Percentiles rank a stretch among this genome's conserved stretches.
These are phyloP conservation scores for Globisporangium rhizosaccharum DNA, from an alignment of 352 stramenopile species.

Conservation along the genomic window DNA sequence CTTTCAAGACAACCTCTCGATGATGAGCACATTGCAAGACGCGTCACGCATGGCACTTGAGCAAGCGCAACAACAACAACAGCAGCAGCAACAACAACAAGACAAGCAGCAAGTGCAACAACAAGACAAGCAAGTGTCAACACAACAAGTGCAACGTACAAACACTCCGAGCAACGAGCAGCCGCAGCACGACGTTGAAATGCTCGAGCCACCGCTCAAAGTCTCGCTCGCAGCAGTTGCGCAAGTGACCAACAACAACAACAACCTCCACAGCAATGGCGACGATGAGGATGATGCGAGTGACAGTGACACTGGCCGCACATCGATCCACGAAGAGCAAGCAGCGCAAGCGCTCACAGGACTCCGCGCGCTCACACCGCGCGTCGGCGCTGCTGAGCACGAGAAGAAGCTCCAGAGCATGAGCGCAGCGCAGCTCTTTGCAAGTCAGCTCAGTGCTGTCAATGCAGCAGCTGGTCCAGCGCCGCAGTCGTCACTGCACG, in stretches of 20 bases:
- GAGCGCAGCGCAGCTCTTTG: conserved; percentile 11
- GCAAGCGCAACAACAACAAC: conserved; percentile 5
- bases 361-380: conserved; percentile 28
- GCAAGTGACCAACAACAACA: neutral
- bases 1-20: conserved; percentile 26
- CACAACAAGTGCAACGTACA: neutral
- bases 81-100: neutral
- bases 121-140: neutral
- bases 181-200: neutral
- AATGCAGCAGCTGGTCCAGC: conserved; percentile 7
- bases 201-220: neutral
- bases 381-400: conserved; percentile 7
- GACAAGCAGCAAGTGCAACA: neutral
- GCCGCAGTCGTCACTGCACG: neutral
- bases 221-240: neutral
- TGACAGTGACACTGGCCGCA: conserved; percentile 7
- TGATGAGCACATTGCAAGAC: conserved; percentile 42
- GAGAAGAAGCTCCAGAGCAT: conserved; percentile 14
- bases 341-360: conserved; percentile 71
- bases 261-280: neutral
- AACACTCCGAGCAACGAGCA: neutral
- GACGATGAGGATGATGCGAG: conserved; percentile 13
- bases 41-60: conserved; percentile 20
- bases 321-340: conserved; percentile 50
- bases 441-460: neutral